A percentile compares a stretch with the other conserved stretches of the same genome.
These are phyloP conservation scores for Panus rudis DNA, from an alignment of 768 basidiomycete species.

Conservation along the genomic window DNA sequence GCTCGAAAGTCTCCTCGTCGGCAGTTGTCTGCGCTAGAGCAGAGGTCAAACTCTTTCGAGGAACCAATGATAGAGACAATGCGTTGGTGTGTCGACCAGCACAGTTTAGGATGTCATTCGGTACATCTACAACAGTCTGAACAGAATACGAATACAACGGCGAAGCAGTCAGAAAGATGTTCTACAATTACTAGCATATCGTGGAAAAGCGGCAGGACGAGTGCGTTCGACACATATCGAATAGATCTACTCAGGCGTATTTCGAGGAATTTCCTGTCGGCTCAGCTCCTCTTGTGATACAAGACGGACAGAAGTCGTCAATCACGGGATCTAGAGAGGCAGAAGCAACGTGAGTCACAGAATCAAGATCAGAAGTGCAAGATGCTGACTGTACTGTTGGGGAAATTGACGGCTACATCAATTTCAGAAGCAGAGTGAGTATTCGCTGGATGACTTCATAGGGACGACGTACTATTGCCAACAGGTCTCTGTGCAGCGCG, in stretches of 20 bases:
- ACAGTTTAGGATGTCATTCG: no score
- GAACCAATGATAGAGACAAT: no score
- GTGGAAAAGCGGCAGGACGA: no score
- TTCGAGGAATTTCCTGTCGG: conserved; percentile 10
- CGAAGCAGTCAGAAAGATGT: no score
- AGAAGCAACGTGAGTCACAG: conserved; percentile 4
- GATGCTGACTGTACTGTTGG: conserved; percentile 54
- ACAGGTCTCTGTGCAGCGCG: conserved; percentile 53
- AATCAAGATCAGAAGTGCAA: conserved; percentile 7
- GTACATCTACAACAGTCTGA: no score
- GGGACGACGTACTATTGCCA: conserved; percentile 65
- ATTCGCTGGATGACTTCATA: background rate
- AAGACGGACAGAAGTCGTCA: conserved; percentile 22
- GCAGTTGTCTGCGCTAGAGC: no score
- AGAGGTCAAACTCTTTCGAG: no score
- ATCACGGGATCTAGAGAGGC: conserved; percentile 20
- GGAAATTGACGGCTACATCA: conserved; percentile 59
- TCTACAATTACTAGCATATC: no score
- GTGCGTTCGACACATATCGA: no score
- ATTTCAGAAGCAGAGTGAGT: conserved; percentile 5
- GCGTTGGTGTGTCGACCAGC: no score
- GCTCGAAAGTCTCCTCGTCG: no score
- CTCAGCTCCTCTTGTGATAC: conserved; percentile 18
- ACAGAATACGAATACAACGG: no score
- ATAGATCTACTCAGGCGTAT: conserved; percentile 10